A percentile compares a stretch with the other conserved stretches of the same genome.
These are phyloP conservation scores for Posidonia australis DNA, from an alignment of 106 monocot genomes.

Conservation along the genomic window DNA sequence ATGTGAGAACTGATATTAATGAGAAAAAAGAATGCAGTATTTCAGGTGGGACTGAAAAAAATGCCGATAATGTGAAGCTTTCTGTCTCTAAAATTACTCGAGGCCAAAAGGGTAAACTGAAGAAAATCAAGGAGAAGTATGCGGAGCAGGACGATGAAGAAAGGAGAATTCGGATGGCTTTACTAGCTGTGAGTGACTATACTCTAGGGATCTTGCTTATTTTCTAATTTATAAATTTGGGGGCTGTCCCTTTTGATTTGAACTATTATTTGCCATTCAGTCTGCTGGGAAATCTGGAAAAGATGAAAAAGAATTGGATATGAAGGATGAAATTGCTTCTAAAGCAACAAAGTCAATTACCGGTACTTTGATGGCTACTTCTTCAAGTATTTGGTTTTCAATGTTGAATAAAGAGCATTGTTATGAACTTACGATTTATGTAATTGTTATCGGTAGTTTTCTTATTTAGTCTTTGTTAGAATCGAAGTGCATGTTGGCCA, in stretches of 20 bases:
- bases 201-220: neutral
- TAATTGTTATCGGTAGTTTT: too few relatives aligned
- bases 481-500: too few relatives aligned
- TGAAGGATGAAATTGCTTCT: conserved; percentile 18
- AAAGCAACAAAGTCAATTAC: conserved; percentile 24
- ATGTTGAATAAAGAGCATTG: neutral
- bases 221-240: neutral
- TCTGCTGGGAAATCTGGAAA: conserved; percentile 70
- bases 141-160: conserved; percentile 98
- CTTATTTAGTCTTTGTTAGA: too few relatives aligned
- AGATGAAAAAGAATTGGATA: conserved; percentile 43
- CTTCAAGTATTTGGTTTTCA: neutral
- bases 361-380: conserved; percentile 29
- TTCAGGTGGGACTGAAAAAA: conserved; percentile 16
- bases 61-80: conserved; percentile 18
- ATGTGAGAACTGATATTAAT: conserved; percentile 7
- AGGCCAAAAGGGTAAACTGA: conserved; percentile 83
- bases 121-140: conserved; percentile 98
- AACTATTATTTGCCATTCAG: conserved; percentile 23
- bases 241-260: neutral
- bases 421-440: too few relatives aligned
- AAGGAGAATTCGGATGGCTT: conserved; percentile 85
- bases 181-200: conserved; percentile 64
- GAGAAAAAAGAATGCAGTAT: conserved; percentile 23
- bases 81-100: conserved; percentile 44